Conservation (phyloP, 2,329 filamentous ascomycete species). For the Thyridium curvatum region DNA sequence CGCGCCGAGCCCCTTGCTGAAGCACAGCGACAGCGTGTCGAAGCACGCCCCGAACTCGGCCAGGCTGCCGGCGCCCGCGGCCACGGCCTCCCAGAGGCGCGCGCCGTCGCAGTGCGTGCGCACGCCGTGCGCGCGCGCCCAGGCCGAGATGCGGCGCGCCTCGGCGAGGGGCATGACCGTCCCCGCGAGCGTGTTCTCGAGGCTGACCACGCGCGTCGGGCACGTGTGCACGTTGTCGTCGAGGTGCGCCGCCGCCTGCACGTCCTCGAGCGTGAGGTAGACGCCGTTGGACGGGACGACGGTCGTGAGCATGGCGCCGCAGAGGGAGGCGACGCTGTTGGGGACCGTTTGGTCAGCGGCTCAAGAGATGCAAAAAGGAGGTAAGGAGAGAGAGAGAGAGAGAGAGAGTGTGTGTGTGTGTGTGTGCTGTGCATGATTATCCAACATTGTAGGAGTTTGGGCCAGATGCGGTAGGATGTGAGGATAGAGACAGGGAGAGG, state of each 20-base stretch:
- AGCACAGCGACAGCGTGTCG: conserved; percentile 53
- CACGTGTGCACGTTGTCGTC: conserved; percentile 69
- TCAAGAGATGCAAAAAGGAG: neutral
- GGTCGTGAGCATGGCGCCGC: conserved; percentile 62
- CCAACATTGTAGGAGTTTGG: too few relatives aligned
- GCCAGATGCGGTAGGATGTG: too few relatives aligned
- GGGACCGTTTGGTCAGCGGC: conserved; percentile 6
- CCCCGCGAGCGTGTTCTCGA: conserved; percentile 83
- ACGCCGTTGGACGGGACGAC: conserved; percentile 64
- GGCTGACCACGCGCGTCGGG: conserved; percentile 72
- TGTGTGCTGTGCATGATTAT: too few relatives aligned
- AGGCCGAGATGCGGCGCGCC: conserved; percentile 60
- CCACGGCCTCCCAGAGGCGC: conserved; percentile 43
- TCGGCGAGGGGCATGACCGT: conserved; percentile 73
- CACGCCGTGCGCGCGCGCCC: conserved; percentile 49
- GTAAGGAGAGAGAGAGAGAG: too few relatives aligned
- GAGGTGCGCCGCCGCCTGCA: conserved; percentile 59
- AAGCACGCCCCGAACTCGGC: conserved; percentile 35
- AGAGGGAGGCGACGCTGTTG: conserved; percentile 60
- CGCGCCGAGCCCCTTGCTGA: conserved; percentile 47
- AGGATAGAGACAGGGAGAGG: too few relatives aligned
- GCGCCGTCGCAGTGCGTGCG: conserved; percentile 45
- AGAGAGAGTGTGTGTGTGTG: too few relatives aligned
- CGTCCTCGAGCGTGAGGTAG: conserved; percentile 71
- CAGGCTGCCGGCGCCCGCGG: conserved; percentile 33